Evolutionary conservation across 2,329 filamentous ascomycete species (phyloP).

Genomic region (Capronia epimyces): DNA sequence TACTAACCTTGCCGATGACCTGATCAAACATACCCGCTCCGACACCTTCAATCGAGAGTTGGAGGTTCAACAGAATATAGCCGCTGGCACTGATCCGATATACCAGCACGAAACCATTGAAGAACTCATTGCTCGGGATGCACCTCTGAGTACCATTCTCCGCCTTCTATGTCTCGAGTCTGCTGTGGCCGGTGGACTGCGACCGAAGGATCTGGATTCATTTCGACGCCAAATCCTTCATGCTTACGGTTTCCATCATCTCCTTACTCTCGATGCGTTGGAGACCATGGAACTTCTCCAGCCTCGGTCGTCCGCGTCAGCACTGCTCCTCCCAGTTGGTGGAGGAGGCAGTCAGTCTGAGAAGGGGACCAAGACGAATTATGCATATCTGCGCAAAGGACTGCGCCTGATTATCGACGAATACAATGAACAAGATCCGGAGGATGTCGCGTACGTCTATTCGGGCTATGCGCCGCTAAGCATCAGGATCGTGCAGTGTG

Average conservation of each 20-base stretch:
- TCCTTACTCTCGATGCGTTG: conserved; percentile 79
- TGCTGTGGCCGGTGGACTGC: conserved; percentile 80
- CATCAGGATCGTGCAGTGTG: conserved; percentile 82
- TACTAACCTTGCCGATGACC: conserved; percentile 86
- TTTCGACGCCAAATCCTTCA: conserved; percentile 85
- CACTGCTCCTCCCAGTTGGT: conserved; percentile 73
- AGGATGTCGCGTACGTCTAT: conserved; percentile 96
- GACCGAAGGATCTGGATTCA: conserved; percentile 78
- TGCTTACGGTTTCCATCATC: conserved; percentile 90
- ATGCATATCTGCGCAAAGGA: conserved; percentile 77
- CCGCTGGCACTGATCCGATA: conserved; percentile 80
- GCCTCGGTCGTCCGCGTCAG: conserved; percentile 67
- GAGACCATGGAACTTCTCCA: conserved; percentile 86
- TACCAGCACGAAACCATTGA: conserved; percentile 87
- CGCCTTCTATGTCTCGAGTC: conserved; percentile 87
- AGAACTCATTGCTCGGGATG: conserved; percentile 85
- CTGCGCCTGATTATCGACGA: conserved; percentile 90
- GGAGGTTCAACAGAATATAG: conserved; percentile 93
- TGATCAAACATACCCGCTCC: conserved; percentile 84
- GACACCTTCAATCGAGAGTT: conserved; percentile 83
- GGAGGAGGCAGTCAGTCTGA: conserved; percentile 45
- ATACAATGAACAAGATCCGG: conserved; percentile 88
- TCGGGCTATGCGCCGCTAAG: conserved; percentile 93
- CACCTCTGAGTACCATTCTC: conserved; percentile 73
- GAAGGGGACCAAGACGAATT: conserved; percentile 73